Evolutionary conservation across 2,329 filamentous ascomycete species (phyloP).

Genomic region (Pyrenophora tritici-repentis): DNA sequence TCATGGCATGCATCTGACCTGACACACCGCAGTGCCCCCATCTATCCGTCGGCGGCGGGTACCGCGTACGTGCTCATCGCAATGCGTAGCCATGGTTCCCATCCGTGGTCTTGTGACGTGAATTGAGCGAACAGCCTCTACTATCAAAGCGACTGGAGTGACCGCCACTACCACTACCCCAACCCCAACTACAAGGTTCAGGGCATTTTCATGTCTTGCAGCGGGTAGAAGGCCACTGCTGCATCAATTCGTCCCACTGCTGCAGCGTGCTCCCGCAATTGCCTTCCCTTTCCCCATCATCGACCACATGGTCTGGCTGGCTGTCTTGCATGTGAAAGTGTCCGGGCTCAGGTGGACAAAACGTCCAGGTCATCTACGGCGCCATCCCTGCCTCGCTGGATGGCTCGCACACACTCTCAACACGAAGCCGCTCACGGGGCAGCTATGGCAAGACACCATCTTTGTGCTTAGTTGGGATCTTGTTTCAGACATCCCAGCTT

Average conservation of each 20-base stretch:
- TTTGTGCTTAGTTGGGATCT: conserved; percentile 22
- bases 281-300: too few species aligned
- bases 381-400: conserved; percentile 5
- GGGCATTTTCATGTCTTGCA: conserved; percentile 41
- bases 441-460: conserved; percentile 32
- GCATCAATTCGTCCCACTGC: conserved; percentile 22
- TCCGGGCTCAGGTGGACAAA: conserved; percentile 31
- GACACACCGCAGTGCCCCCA: conserved; percentile 11
- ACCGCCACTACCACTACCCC: conserved; percentile 35
- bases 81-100: conserved; percentile 22
- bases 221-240: conserved; percentile 31
- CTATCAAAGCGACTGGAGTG: too few species aligned
- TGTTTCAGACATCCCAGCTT: conserved; percentile 1
- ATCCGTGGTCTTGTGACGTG: conserved; percentile 40
- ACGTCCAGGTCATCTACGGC: conserved; percentile 23
- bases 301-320: too few species aligned
- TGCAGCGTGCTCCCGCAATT: background rate
- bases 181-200: conserved; percentile 24
- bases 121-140: conserved; percentile 21
- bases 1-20: conserved; percentile 21
- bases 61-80: conserved; percentile 23
- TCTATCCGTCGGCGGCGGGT: conserved; percentile 15
- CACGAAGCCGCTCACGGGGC: conserved; percentile 36
- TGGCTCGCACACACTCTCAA: conserved; percentile 1
- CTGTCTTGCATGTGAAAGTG: conserved; percentile 40